Percentiles rank a stretch among this genome's conserved stretches.
Conservation (phyloP, 2,329 filamentous ascomycete species). For the Pseudocercospora eumusae region DNA sequence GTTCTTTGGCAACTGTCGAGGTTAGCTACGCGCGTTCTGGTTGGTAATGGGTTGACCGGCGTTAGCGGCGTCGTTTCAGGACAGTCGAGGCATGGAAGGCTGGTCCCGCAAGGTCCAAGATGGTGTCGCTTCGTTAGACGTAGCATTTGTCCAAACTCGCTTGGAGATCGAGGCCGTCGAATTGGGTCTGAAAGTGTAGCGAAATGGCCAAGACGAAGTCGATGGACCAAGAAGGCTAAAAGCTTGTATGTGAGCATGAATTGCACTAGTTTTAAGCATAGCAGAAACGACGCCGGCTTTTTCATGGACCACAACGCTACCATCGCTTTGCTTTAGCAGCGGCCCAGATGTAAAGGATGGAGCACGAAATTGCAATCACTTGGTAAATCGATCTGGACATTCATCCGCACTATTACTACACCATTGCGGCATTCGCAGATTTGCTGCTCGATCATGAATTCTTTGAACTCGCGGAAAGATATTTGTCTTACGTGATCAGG, state of each 20-base stretch:
- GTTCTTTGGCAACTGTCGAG: neutral
- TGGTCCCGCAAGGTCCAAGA: neutral
- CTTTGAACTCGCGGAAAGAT: neutral
- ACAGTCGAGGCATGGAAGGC: neutral
- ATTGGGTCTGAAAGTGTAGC: too few relatives aligned
- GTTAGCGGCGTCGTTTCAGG: neutral
- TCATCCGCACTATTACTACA: neutral
- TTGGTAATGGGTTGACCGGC: neutral
- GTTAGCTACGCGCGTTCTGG: neutral
- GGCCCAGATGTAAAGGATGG: neutral
- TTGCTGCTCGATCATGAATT: neutral
- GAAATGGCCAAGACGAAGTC: too few relatives aligned
- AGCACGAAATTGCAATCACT: neutral
- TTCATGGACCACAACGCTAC: neutral
- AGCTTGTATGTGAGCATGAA: too few relatives aligned
- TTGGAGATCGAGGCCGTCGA: too few relatives aligned
- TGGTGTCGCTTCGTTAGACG: neutral
- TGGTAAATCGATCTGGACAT: neutral
- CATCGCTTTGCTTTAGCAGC: neutral
- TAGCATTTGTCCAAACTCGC: too few relatives aligned
- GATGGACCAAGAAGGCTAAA: too few relatives aligned
- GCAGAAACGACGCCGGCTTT: neutral
- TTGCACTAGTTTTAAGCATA: neutral
- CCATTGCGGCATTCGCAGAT: neutral
- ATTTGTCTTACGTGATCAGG: too few relatives aligned